Evolutionary conservation across 2,329 filamentous ascomycete species (phyloP).

Genomic region (Clonostachys rosea): DNA sequence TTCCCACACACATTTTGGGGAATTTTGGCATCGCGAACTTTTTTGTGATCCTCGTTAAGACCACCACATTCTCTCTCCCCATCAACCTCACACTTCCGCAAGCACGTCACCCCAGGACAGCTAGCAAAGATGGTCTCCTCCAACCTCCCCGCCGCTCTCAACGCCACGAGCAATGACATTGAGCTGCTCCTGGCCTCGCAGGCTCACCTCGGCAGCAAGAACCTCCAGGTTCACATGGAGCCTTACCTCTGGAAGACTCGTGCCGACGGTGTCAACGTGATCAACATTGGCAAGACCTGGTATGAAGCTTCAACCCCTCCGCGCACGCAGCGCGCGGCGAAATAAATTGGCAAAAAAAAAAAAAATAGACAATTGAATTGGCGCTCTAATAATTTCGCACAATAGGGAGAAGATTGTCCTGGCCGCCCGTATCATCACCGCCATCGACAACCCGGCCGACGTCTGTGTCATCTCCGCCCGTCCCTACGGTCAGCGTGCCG

Average conservation of each 20-base stretch:
- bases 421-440: constrained; percentile 96
- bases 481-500: constrained; percentile 98
- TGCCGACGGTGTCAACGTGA: constrained; percentile 94
- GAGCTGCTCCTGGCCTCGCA: constrained; percentile 99
- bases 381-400: too few species aligned
- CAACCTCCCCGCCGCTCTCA: constrained; percentile 93
- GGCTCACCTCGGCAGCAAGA: constrained; percentile 96
- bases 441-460: constrained; percentile 99
- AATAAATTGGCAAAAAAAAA: too few species aligned
- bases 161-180: constrained; percentile 96
- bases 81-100: constrained; percentile 12
- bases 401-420: constrained; percentile 98
- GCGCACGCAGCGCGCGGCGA: neutral
- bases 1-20: constrained; percentile 31
- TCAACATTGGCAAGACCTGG: constrained; percentile 99
- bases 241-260: constrained; percentile 99
- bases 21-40: constrained; percentile 38
- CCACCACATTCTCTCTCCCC: constrained; percentile 12
- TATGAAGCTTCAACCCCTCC: constrained; percentile 30
- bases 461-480: constrained; percentile 99
- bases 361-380: too few species aligned
- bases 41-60: constrained; percentile 14
- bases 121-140: constrained; percentile 84
- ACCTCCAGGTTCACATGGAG: constrained; percentile 99
- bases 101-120: constrained; percentile 19